Evolutionary conservation across 768 basidiomycete genomes (phyloP).

Genomic region (Clitopilus passeckerianus): DNA sequence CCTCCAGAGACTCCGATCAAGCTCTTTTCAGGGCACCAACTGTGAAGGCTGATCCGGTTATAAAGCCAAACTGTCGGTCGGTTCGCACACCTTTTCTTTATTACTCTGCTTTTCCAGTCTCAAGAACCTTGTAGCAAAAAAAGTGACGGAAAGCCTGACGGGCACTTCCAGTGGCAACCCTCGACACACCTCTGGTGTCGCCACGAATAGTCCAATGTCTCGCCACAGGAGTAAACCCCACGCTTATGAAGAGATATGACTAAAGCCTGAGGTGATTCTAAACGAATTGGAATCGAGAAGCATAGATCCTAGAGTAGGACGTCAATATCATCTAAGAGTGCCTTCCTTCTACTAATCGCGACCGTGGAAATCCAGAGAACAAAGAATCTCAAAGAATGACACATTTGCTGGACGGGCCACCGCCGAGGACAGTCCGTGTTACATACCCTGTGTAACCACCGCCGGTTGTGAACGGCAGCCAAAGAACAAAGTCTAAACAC

Average conservation of each 20-base stretch:
- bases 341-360: background rate
- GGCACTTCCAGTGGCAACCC: too few species aligned
- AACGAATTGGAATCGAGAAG: background rate
- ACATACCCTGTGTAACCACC: background rate
- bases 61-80: background rate
- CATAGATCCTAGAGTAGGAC: background rate
- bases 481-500: background rate
- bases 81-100: too few species aligned
- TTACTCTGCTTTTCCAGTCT: too few species aligned
- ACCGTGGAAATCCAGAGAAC: background rate
- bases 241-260: background rate
- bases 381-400: background rate
- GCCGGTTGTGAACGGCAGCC: background rate
- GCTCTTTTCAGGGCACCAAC: too few species aligned
- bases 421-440: background rate
- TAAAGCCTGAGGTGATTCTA: background rate
- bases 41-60: background rate
- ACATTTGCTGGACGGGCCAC: background rate
- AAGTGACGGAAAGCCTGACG: too few species aligned
- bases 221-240: background rate
- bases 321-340: background rate
- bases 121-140: too few species aligned
- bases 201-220: too few species aligned
- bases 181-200: too few species aligned
- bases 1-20: too few species aligned